phyloP scores from a whole-genome alignment of 148 eudicot genomes.

The Vaccinium vitisidaea region DNA sequence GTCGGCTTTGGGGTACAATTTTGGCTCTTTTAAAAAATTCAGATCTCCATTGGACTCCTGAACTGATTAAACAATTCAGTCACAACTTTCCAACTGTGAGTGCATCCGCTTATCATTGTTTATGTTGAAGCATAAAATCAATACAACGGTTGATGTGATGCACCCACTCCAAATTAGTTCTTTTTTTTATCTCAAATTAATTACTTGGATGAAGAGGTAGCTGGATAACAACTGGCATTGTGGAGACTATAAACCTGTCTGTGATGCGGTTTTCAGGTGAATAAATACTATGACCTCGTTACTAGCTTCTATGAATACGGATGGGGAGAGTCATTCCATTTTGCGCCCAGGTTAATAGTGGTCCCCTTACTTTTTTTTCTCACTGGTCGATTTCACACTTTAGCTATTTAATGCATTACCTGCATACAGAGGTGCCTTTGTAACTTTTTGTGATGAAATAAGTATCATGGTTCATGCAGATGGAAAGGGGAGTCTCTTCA shows the following conservation, averaged over 20 bases:
- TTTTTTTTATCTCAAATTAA: neutral
- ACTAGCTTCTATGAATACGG: conserved; percentile 99
- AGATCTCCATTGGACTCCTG: neutral
- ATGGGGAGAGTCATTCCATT: conserved; percentile 99
- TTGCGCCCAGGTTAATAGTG: conserved; percentile 69
- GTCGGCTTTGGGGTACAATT: neutral
- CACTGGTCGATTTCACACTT: neutral
- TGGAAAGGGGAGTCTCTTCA: conserved; percentile 95
- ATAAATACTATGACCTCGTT: conserved; percentile 89
- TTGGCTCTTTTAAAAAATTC: too few species aligned
- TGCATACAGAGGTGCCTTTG: neutral
- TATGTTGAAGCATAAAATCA: neutral
- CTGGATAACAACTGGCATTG: neutral
- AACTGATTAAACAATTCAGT: neutral
- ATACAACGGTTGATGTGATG: neutral
- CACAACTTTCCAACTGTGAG: neutral
- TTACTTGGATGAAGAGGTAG: neutral
- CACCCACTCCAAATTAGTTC: neutral
- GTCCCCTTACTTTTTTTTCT: neutral
- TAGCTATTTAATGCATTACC: neutral
- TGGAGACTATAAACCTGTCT: neutral
- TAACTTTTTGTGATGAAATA: neutral
- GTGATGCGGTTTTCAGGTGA: conserved; percentile 54
- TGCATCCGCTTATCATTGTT: neutral
- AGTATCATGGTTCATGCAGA: conserved; percentile 34